phyloP scores from a whole-genome alignment of 2,329 filamentous ascomycete genomes.

The Aspergillus sp. region DNA sequence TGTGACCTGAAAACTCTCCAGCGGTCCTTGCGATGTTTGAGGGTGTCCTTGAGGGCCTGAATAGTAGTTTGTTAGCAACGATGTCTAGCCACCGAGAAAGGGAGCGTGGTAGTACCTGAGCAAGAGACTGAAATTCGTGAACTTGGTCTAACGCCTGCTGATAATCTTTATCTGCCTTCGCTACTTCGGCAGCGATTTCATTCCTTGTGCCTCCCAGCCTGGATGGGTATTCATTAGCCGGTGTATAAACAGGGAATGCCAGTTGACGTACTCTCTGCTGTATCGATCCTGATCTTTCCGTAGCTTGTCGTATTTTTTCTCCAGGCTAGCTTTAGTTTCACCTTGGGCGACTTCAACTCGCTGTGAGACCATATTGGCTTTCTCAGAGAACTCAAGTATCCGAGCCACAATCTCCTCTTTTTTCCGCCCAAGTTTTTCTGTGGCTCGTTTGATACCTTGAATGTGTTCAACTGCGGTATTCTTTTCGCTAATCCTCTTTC shows the following conservation, averaged over 20 bases:
- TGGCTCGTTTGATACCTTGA: slow-evolving; percentile 55
- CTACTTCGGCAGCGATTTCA: slow-evolving; percentile 61
- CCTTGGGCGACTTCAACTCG: slow-evolving; percentile 67
- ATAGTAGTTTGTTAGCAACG: slow-evolving; percentile 4
- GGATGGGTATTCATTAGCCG: slow-evolving; percentile 30
- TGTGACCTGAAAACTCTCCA: slow-evolving; percentile 82
- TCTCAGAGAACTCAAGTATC: slow-evolving; percentile 59
- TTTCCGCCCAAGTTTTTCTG: slow-evolving; percentile 52
- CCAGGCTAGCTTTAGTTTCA: slow-evolving; percentile 62
- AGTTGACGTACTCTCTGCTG: slow-evolving; percentile 51
- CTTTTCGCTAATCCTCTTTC: slow-evolving; percentile 62
- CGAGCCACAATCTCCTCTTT: slow-evolving; percentile 52
- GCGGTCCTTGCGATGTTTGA: slow-evolving; percentile 70
- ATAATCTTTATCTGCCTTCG: slow-evolving; percentile 42
- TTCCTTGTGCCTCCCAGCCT: slow-evolving; percentile 67
- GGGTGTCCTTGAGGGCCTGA: slow-evolving; percentile 61
- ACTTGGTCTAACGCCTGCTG: slow-evolving; percentile 44
- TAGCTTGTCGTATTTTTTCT: slow-evolving; percentile 56
- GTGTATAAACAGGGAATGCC: background rate
- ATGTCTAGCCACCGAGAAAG: background rate
- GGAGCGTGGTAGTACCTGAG: slow-evolving; percentile 39
- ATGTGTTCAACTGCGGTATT: slow-evolving; percentile 62
- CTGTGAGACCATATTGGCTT: slow-evolving; percentile 60
- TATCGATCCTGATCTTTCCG: slow-evolving; percentile 62
- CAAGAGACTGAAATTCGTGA: slow-evolving; percentile 41